Evolutionary conservation across 176 grass and related monocot genomes (phyloP).

Genomic region (Thalia dealbata): DNA sequence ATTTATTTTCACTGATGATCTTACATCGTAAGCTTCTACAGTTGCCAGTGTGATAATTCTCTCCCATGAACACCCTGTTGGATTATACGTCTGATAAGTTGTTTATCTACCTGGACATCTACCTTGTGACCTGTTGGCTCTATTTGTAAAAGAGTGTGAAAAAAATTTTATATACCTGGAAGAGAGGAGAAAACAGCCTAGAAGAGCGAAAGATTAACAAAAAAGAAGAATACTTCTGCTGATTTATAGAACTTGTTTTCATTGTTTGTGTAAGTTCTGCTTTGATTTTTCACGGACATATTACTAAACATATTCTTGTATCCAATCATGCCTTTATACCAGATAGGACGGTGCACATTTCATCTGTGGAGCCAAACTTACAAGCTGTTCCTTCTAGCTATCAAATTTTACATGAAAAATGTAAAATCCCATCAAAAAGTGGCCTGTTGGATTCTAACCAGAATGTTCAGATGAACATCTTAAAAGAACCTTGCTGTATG

Average conservation of each 20-base stretch:
- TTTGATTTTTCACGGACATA: background rate
- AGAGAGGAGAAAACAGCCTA: too few relatives aligned
- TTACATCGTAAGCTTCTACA: too few relatives aligned
- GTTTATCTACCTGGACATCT: too few relatives aligned
- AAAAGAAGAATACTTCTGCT: background rate
- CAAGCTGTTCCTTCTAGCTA: conserved; percentile 8
- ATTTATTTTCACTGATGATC: too few relatives aligned
- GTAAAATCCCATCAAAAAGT: conserved; percentile 9
- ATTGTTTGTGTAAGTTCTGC: background rate
- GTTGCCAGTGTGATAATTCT: too few relatives aligned
- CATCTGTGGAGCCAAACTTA: background rate
- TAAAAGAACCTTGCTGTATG: background rate
- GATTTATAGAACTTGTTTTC: background rate
- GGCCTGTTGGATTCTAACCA: conserved; percentile 2
- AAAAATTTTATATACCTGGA: too few relatives aligned
- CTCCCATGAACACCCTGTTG: too few relatives aligned
- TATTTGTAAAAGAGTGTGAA: too few relatives aligned
- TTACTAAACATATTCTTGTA: background rate
- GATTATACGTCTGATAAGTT: too few relatives aligned
- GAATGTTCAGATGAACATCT: conserved; percentile 10
- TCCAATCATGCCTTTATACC: background rate
- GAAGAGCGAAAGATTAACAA: background rate
- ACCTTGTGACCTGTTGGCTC: too few relatives aligned
- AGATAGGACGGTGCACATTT: background rate
- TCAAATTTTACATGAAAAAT: conserved; percentile 11